Evolutionary conservation across 352 stramenopile genomes (phyloP).

Genomic region (Globisporangium viniferum): DNA sequence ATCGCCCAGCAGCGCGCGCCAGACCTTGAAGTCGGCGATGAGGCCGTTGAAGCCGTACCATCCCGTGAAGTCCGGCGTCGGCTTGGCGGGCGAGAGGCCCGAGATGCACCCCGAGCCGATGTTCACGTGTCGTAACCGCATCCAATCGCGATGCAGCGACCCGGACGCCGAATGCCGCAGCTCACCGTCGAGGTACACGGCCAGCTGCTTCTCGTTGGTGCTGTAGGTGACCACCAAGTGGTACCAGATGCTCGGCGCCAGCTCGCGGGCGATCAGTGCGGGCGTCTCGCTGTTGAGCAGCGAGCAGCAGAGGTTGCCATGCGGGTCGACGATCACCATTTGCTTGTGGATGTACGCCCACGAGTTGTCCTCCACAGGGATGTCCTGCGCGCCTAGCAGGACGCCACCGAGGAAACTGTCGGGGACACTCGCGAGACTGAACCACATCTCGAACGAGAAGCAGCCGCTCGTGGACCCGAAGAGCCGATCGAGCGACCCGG

Average conservation of each 20-base stretch:
- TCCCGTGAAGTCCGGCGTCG: slow-evolving; percentile 51
- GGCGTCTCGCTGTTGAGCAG: slow-evolving; percentile 51
- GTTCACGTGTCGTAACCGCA: slow-evolving; percentile 42
- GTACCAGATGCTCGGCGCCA: slow-evolving; percentile 61
- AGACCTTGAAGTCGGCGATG: slow-evolving; percentile 54
- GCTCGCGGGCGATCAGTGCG: slow-evolving; percentile 43
- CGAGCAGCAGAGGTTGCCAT: slow-evolving; percentile 56
- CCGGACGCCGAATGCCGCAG: slow-evolving; percentile 36
- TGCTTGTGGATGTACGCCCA: slow-evolving; percentile 64
- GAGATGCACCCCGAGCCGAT: slow-evolving; percentile 69
- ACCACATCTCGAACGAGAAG: slow-evolving; percentile 70
- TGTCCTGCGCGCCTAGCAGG: slow-evolving; percentile 59
- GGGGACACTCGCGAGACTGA: slow-evolving; percentile 51
- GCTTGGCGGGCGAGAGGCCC: slow-evolving; percentile 41
- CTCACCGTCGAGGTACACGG: slow-evolving; percentile 64
- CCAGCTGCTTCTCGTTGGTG: slow-evolving; percentile 18
- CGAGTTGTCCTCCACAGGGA: slow-evolving; percentile 31
- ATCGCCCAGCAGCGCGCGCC: slow-evolving; percentile 44
- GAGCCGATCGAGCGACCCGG: slow-evolving; percentile 36
- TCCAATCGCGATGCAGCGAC: slow-evolving; percentile 45
- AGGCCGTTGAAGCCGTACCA: slow-evolving; percentile 76
- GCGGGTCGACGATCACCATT: slow-evolving; percentile 56
- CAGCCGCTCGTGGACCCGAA: slow-evolving; percentile 25
- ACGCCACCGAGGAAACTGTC: slow-evolving; percentile 57
- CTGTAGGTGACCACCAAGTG: slow-evolving; percentile 58